phyloP scores from a whole-genome alignment of 2,329 filamentous ascomycete species.

The Pseudogymnoascus sp. region DNA sequence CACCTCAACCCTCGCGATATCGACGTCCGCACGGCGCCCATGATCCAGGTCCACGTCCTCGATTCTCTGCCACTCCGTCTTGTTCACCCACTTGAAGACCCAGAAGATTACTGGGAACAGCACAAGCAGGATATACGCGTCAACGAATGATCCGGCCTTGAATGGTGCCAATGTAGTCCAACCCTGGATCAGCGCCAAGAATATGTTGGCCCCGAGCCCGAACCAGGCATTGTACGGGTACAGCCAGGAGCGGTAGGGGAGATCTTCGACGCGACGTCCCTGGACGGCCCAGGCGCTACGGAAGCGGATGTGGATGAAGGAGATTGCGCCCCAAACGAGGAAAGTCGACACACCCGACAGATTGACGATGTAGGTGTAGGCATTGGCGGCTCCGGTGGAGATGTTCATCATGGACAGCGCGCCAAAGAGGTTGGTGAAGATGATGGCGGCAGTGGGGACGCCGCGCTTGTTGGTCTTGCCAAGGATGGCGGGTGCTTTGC shows the following conservation, averaged over 20 bases:
- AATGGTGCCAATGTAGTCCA: conserved; percentile 54
- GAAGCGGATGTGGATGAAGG: conserved; percentile 64
- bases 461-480: conserved; percentile 59
- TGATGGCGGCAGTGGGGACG: conserved; percentile 49
- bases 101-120: conserved; percentile 50
- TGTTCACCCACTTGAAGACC: conserved; percentile 45
- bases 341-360: conserved; percentile 63
- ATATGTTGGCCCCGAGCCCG: conserved; percentile 47
- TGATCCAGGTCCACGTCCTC: conserved; percentile 49
- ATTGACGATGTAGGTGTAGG: conserved; percentile 63
- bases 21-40: conserved; percentile 46
- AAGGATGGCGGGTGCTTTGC: conserved; percentile 62
- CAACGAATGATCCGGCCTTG: conserved; percentile 49
- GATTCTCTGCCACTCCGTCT: conserved; percentile 41
- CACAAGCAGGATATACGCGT: conserved; percentile 53
- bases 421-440: conserved; percentile 63
- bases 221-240: conserved; percentile 54
- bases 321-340: conserved; percentile 63
- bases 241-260: conserved; percentile 46
- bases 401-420: conserved; percentile 69
- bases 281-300: conserved; percentile 53
- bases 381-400: conserved; percentile 54
- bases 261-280: conserved; percentile 42
- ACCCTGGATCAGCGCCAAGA: conserved; percentile 52
- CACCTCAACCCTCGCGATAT: conserved; percentile 33